Conservation (phyloP, 192 early-diverging fungal species). For the Coemansia sp. region DNA sequence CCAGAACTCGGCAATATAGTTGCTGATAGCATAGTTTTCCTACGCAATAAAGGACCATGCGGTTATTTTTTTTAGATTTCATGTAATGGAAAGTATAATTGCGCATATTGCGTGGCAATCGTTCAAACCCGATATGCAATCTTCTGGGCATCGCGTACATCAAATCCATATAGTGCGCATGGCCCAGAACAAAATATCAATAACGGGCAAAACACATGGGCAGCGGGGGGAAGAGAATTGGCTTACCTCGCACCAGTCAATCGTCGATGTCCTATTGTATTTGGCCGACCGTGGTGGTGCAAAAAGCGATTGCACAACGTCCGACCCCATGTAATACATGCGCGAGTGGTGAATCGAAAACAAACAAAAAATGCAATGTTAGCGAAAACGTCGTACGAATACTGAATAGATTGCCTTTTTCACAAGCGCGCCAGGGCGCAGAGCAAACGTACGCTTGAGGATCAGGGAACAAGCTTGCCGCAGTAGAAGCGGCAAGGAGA, state of each 20-base stretch:
- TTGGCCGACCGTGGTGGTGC: no score
- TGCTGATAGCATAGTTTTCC: conserved; percentile 67
- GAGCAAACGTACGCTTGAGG: background rate
- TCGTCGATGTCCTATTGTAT: conserved; percentile 55
- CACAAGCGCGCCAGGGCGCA: no score
- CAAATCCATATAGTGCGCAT: background rate
- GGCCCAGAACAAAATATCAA: no score
- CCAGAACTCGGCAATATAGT: conserved; percentile 72
- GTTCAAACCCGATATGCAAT: background rate
- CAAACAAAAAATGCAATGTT: background rate
- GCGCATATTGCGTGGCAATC: no score
- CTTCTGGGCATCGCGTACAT: background rate
- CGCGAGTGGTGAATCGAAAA: background rate
- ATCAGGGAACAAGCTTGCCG: background rate
- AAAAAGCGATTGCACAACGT: background rate
- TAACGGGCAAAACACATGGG: no score
- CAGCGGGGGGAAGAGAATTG: background rate
- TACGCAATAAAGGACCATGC: conserved; percentile 4
- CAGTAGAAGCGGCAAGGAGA: background rate
- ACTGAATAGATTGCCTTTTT: no score
- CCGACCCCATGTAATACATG: background rate
- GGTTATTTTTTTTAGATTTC: background rate
- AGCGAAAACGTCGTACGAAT: background rate
- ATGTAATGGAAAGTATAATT: no score
- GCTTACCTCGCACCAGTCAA: conserved; percentile 77